These are phyloP conservation scores for Ophiostoma himal-ulmi DNA, from an alignment of 2,329 filamentous ascomycete genomes.

Conservation along the genomic window DNA sequence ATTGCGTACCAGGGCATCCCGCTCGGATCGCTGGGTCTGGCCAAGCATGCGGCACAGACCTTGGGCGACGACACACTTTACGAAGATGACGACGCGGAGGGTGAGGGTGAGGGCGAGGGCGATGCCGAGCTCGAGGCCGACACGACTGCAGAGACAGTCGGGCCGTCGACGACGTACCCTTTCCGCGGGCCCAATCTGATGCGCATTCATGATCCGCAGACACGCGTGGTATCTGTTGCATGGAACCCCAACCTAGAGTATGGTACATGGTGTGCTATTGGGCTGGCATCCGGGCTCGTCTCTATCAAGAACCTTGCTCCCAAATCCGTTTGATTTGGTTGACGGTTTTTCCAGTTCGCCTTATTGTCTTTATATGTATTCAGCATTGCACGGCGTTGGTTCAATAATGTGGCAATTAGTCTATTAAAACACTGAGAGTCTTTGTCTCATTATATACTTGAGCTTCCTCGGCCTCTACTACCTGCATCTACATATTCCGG, in stretches of 20 bases:
- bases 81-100: slow-evolving; percentile 27
- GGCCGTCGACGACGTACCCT: background rate
- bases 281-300: slow-evolving; percentile 61
- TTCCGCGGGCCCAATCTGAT: slow-evolving; percentile 14
- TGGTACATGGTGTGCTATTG: slow-evolving; percentile 61
- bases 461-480: background rate
- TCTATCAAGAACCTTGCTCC: slow-evolving; percentile 57
- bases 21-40: background rate
- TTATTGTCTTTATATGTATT: background rate
- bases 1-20: slow-evolving; percentile 1
- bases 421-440: background rate
- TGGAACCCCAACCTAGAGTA: slow-evolving; percentile 65
- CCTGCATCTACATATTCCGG: slow-evolving; percentile 47
- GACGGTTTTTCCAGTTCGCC: background rate
- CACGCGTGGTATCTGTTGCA: slow-evolving; percentile 54
- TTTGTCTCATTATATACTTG: background rate
- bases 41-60: slow-evolving; percentile 16
- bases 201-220: slow-evolving; percentile 54
- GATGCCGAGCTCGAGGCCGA: background rate
- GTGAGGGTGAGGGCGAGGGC: slow-evolving; percentile 11
- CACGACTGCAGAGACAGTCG: background rate
- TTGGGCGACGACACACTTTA: slow-evolving; percentile 31
- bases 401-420: background rate
- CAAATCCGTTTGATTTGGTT: background rate
- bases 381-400: background rate